Conservation (phyloP, 345 rosid species). For the Hibiscus tridactylites region DNA sequence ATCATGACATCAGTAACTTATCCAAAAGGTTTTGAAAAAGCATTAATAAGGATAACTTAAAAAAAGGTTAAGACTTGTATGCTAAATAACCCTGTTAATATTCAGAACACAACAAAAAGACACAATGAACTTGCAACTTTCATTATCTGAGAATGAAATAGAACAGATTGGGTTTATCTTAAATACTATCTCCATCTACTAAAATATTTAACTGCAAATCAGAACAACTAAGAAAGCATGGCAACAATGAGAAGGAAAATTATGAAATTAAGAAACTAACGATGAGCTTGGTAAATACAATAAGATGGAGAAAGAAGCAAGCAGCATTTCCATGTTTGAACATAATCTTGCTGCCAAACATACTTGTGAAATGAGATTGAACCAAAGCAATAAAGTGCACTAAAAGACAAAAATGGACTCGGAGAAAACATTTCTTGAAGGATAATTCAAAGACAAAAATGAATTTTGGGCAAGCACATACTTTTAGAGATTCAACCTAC, state of each 20-base stretch:
- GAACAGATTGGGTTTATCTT: not conserved
- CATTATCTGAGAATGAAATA: not conserved
- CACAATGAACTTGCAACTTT: not conserved
- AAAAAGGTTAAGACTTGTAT: not conserved
- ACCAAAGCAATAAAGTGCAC: not conserved
- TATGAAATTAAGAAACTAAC: not conserved
- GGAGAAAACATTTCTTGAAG: not conserved
- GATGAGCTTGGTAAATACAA: not conserved
- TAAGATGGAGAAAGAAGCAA: not conserved
- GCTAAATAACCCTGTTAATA: not conserved
- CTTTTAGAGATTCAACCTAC: not conserved
- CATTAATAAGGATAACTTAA: not conserved
- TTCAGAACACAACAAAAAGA: not conserved
- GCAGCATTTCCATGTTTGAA: not conserved
- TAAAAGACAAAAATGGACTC: not conserved
- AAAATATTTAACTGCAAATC: not conserved
- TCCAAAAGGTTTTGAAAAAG: not conserved
- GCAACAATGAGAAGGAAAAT: not conserved
- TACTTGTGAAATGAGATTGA: not conserved
- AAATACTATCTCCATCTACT: not conserved
- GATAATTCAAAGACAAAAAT: not conserved
- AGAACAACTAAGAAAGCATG: not conserved
- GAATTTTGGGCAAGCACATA: not conserved
- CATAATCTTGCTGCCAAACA: not conserved
- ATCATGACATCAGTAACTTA: conserved; percentile 10